These are phyloP conservation scores for Coemansia sp. DNA, from an alignment of 192 early-diverging fungal genomes.

Conservation along the genomic window DNA sequence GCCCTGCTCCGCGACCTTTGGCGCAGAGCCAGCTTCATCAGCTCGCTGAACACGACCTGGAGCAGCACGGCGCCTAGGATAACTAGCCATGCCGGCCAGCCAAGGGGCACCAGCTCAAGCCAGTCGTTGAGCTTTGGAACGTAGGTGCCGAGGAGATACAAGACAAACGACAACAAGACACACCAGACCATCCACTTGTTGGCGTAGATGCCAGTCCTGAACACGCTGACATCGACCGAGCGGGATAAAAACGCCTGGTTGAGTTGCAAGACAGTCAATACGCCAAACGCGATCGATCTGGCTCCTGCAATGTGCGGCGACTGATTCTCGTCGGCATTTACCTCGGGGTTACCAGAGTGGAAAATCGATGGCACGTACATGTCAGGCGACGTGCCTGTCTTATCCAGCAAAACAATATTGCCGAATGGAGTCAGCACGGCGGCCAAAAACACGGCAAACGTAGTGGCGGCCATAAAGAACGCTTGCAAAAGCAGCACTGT, in stretches of 20 bases:
- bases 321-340: conserved; percentile 46
- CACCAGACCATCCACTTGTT: conserved; percentile 85
- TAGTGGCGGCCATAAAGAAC: conserved; percentile 65
- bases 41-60: conserved; percentile 64
- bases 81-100: conserved; percentile 67
- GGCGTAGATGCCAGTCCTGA: conserved; percentile 72
- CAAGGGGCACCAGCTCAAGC: conserved; percentile 63
- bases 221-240: conserved; percentile 72
- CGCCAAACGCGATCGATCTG: conserved; percentile 68
- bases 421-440: conserved; percentile 59
- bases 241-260: conserved; percentile 86
- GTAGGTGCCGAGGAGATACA: conserved; percentile 82
- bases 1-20: conserved; percentile 12
- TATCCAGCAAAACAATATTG: conserved; percentile 30
- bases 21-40: conserved; percentile 63
- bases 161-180: conserved; percentile 69
- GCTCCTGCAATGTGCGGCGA: conserved; percentile 56
- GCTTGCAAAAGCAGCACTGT: conserved; percentile 76
- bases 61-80: conserved; percentile 63
- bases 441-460: conserved; percentile 67
- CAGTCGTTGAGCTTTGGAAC: conserved; percentile 67
- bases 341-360: conserved; percentile 49
- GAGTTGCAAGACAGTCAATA: conserved; percentile 87
- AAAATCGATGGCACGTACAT: conserved; percentile 51
- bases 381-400: conserved; percentile 24